Percentiles rank a stretch among this genome's conserved stretches.
phyloP scores from a whole-genome alignment of 176 grass and related monocot genomes.

The Alloteropsis semialata region DNA sequence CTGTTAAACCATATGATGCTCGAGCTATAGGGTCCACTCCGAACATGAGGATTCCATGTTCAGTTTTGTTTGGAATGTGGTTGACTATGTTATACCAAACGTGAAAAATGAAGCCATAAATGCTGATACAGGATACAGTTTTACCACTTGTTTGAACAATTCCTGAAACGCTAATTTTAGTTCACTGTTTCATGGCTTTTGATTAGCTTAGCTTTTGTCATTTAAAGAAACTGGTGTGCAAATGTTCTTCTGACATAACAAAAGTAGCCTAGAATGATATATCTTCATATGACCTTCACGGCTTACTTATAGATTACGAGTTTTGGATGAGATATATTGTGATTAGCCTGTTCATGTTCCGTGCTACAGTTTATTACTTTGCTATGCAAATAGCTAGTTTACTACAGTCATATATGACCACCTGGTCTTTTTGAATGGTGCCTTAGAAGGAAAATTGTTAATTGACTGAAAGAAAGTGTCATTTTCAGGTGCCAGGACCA shows the following conservation, averaged over 20 bases:
- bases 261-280: neutral
- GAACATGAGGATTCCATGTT: neutral
- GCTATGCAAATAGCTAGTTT: neutral
- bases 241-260: neutral
- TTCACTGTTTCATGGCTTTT: neutral
- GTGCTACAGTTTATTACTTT: neutral
- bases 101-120: neutral
- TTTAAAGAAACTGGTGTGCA: neutral
- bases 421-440: neutral
- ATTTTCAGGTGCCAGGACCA: slow-evolving; percentile 73
- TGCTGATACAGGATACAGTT: neutral
- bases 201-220: neutral
- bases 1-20: neutral
- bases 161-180: neutral
- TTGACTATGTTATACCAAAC: neutral
- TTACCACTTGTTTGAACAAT: neutral
- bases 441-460: neutral
- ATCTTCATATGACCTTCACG: neutral
- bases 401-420: neutral
- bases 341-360: neutral
- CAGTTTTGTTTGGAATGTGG: neutral
- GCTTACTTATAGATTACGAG: neutral
- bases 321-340: neutral
- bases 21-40: neutral
- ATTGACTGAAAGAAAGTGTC: neutral